These are phyloP conservation scores for Wallemia ichthyophaga DNA, from an alignment of 1,284 basidiomycete genomes.

Conservation along the genomic window DNA sequence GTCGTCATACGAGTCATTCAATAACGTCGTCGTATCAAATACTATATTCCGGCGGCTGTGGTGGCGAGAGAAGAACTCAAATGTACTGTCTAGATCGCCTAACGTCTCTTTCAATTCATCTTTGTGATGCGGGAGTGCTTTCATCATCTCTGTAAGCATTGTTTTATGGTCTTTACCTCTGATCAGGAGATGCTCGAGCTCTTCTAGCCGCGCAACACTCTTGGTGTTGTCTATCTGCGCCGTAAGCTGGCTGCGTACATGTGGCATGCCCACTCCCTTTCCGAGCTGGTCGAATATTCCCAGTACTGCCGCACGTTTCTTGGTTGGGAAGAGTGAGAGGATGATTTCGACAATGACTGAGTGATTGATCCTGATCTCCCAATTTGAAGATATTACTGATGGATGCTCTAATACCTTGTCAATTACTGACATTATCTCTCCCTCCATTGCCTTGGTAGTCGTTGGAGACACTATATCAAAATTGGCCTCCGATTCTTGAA, in stretches of 20 bases:
- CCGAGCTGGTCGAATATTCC: not conserved
- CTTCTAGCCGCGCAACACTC: not conserved
- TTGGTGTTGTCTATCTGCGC: not conserved
- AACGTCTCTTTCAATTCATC: not conserved
- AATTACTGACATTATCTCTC: conserved; percentile 11
- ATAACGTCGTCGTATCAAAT: not conserved
- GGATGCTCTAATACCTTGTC: conserved; percentile 13
- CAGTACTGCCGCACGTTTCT: not conserved
- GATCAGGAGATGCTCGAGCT: not conserved
- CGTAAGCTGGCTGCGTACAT: not conserved
- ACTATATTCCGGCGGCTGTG: not conserved
- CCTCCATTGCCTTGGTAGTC: conserved; percentile 13
- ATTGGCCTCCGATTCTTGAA: conserved; percentile 12
- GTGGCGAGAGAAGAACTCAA: not conserved
- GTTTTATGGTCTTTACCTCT: not conserved
- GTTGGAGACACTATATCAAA: conserved; percentile 15
- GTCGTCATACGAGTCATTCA: not conserved
- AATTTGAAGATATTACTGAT: conserved; percentile 10
- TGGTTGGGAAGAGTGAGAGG: not conserved
- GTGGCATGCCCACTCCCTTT: not conserved
- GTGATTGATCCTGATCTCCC: conserved; percentile 13
- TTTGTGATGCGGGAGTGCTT: not conserved
- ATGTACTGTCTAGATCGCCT: not conserved
- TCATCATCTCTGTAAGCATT: not conserved
- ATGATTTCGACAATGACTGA: conserved; percentile 7